Evolutionary conservation across 306 rosid genomes (phyloP).

Genomic region (Dryas octopetala): DNA sequence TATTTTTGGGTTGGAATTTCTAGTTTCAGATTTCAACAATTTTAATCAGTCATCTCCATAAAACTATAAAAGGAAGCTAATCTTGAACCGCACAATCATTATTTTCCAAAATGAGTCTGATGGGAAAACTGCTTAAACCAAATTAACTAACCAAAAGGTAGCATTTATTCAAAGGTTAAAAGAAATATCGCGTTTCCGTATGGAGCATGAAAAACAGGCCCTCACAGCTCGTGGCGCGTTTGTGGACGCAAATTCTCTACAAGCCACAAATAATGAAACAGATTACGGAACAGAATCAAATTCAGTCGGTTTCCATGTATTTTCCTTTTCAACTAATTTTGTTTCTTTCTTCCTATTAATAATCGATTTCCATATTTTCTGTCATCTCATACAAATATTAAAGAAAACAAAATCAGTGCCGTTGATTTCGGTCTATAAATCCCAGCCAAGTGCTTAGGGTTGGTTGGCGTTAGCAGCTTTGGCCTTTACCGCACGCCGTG

Average conservation of each 20-base stretch:
- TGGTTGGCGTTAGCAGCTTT: background rate
- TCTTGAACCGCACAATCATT: no score
- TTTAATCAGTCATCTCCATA: no score
- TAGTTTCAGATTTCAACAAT: no score
- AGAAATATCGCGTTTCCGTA: background rate
- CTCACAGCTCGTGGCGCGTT: background rate
- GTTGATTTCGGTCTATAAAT: conserved; percentile 17
- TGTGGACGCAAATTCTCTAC: conserved; percentile 11
- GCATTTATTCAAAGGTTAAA: no score
- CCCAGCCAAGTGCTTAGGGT: conserved; percentile 13
- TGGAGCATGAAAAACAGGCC: background rate
- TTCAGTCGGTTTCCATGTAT: background rate
- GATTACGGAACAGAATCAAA: conserved; percentile 9
- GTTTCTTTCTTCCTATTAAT: background rate
- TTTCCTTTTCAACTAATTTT: background rate
- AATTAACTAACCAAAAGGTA: no score
- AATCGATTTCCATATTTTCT: background rate
- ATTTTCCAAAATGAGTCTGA: no score
- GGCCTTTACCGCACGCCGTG: conserved; percentile 25
- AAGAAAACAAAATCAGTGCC: conserved; percentile 9
- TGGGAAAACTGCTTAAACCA: no score
- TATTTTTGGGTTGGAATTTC: no score
- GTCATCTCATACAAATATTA: background rate
- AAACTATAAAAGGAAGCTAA: no score
- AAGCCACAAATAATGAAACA: no score